phyloP scores from a whole-genome alignment of 2,329 filamentous ascomycete species.

The Diaporthe australafricana region DNA sequence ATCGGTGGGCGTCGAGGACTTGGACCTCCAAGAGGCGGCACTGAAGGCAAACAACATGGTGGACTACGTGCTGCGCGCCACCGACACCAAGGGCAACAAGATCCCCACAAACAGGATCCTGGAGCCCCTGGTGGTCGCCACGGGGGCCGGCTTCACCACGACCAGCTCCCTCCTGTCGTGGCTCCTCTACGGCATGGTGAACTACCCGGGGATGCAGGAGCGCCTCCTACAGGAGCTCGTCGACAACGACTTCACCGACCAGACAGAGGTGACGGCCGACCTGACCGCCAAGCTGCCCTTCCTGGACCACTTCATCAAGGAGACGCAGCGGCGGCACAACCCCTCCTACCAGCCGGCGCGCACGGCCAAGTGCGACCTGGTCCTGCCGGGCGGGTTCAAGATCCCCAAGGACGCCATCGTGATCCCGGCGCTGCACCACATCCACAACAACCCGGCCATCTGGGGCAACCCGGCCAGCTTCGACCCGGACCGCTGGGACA shows the following conservation, averaged over 20 bases:
- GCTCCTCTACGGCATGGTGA: conserved; percentile 65
- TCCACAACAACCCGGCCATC: conserved; percentile 63
- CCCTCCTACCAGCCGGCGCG: conserved; percentile 71
- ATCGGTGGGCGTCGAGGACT: conserved; percentile 51
- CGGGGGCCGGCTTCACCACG: conserved; percentile 70
- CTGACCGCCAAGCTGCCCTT: conserved; percentile 60
- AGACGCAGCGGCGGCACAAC: conserved; percentile 70
- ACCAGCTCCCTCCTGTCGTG: conserved; percentile 69
- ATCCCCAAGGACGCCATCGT: conserved; percentile 64
- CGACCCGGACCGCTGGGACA: conserved; percentile 70
- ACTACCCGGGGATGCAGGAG: conserved; percentile 67
- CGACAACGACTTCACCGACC: conserved; percentile 57
- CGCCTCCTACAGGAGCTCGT: conserved; percentile 68
- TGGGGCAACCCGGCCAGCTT: conserved; percentile 71
- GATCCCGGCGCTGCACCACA: conserved; percentile 63
- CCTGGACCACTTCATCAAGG: conserved; percentile 70
- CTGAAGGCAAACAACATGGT: conserved; percentile 57
- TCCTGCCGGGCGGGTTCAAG: conserved; percentile 70
- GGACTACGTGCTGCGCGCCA: conserved; percentile 66
- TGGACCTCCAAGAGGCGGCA: conserved; percentile 61
- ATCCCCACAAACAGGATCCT: conserved; percentile 57
- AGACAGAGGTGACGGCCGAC: conserved; percentile 59
- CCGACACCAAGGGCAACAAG: conserved; percentile 65
- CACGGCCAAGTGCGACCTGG: conserved; percentile 65
- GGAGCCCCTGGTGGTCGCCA: conserved; percentile 60